A percentile compares a stretch with the other conserved stretches of the same genome.
Conservation (phyloP, 768 basidiomycete genomes). For the Amanita pseudoporphyria region DNA sequence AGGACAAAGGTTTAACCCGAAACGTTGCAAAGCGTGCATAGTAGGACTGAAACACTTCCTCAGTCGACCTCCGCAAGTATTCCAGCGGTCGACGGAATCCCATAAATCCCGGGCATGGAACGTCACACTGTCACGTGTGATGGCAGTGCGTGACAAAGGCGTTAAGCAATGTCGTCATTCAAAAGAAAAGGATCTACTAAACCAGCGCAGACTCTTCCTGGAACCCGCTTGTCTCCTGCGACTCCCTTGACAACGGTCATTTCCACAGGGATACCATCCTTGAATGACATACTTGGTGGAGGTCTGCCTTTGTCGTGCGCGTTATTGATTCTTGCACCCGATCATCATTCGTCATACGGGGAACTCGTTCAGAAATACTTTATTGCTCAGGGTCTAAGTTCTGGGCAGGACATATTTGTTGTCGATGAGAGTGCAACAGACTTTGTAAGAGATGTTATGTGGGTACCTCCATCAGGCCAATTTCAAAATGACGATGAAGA, state of each 20-base stretch:
- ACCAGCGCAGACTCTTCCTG: conserved; percentile 28
- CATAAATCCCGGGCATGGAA: neutral
- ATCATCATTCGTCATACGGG: conserved; percentile 78
- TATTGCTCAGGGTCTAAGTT: conserved; percentile 75
- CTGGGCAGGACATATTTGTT: conserved; percentile 59
- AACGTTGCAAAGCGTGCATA: neutral
- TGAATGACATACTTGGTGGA: conserved; percentile 93
- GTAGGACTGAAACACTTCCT: neutral
- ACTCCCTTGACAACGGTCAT: conserved; percentile 47
- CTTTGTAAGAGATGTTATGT: conserved; percentile 74
- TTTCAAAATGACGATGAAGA: conserved; percentile 28
- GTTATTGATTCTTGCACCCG: conserved; percentile 70
- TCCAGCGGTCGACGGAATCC: neutral
- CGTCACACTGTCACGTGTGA: neutral
- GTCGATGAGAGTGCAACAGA: conserved; percentile 47
- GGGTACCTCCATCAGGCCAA: conserved; percentile 39
- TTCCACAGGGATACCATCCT: conserved; percentile 85
- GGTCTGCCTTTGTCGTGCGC: conserved; percentile 79
- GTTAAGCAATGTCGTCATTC: conserved; percentile 62
- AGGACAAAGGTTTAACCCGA: neutral
- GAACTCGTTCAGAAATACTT: conserved; percentile 84
- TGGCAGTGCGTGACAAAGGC: neutral
- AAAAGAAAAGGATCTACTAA: conserved; percentile 47
- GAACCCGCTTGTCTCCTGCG: conserved; percentile 50
- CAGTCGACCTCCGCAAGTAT: neutral